Base-by-base conservation (phyloP, 2,329 filamentous ascomycete genomes). In the Colletotrichum graminicola region DNA sequence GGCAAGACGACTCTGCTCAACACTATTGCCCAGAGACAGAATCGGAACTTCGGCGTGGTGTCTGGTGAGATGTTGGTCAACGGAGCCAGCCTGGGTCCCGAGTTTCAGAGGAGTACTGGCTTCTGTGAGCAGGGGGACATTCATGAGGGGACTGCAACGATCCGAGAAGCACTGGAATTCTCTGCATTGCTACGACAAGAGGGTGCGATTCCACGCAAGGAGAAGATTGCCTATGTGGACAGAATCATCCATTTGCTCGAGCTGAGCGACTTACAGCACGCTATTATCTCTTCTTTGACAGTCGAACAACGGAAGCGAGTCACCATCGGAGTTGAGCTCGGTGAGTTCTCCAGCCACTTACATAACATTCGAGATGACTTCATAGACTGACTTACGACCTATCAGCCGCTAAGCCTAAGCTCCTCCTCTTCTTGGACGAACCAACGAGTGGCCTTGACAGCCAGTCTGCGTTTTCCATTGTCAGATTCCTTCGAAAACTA, bases 1-100 rank as follows among this genome's bases (percentile, higher is more conserved):
- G 94, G 94, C 16, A 97, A 97, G 82, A 95, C 93, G 0, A 96
- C 94, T 0, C 83, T 97, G 0, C 85, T 97, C 23, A 94, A 96
- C 79, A 94, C 92, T 0, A 78, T 89, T 0, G 90, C 93, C 0
- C 92, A 95, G 76, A 88, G 93, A 3, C 91, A 94, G 78, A 90
- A 84, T 21, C 91, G 94, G 78, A 90, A 84, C n/a, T 86, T 84
- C 66, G 73, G 73, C 91, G 92, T 67, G 85, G 91, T 14, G 87
- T 93, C 84, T 65, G 91, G 91, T 57, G 85, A 90, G 5, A 88
- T 93, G 5, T 80, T 83, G 21, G 90, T 93, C 16, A 90, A 93
- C 74, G 91, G 91, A 1, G 85, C 85, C 47, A 80, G 84, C 2
- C 84, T 91, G 1, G 87, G 86, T 0, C 80, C 85, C 10, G 88